These are phyloP conservation scores for Neurospora sp. DNA, from an alignment of 495 filamentous ascomycete species.

Conservation along the genomic window DNA sequence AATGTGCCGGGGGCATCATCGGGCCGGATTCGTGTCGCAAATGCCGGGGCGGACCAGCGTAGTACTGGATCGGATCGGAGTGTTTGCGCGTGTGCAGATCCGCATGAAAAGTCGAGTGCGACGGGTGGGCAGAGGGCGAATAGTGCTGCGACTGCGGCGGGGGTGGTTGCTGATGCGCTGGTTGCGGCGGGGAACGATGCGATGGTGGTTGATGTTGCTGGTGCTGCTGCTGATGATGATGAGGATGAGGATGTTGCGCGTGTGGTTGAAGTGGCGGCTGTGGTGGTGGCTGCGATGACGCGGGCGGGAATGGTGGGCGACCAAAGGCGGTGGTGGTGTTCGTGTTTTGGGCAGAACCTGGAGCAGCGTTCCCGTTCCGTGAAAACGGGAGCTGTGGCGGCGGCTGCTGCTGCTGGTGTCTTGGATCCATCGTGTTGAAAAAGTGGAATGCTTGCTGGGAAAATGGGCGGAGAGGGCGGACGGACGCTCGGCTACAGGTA, in stretches of 20 bases:
- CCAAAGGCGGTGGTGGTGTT: constrained; percentile 18
- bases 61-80: constrained; percentile 37
- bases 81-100: constrained; percentile 40
- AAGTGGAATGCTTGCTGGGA: not conserved
- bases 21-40: constrained; percentile 37
- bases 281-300: not conserved
- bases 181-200: constrained; percentile 2
- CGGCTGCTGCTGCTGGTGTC: constrained; percentile 20
- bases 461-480: not conserved
- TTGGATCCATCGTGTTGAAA: constrained; percentile 26
- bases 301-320: constrained; percentile 25
- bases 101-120: constrained; percentile 15
- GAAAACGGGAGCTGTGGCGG: constrained; percentile 30
- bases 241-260: constrained; percentile 8
- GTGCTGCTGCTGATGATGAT: constrained; percentile 10
- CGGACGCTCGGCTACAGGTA: not conserved
- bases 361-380: constrained; percentile 26
- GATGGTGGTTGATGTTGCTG: constrained; percentile 18
- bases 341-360: not conserved
- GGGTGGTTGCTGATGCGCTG: not conserved
- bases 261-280: constrained; percentile 22
- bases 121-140: constrained; percentile 8
- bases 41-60: constrained; percentile 29
- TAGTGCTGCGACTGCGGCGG: not conserved
- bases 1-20: constrained; percentile 34